These are phyloP conservation scores for Sophora flavescens DNA, from an alignment of 306 rosid species.

Conservation along the genomic window DNA sequence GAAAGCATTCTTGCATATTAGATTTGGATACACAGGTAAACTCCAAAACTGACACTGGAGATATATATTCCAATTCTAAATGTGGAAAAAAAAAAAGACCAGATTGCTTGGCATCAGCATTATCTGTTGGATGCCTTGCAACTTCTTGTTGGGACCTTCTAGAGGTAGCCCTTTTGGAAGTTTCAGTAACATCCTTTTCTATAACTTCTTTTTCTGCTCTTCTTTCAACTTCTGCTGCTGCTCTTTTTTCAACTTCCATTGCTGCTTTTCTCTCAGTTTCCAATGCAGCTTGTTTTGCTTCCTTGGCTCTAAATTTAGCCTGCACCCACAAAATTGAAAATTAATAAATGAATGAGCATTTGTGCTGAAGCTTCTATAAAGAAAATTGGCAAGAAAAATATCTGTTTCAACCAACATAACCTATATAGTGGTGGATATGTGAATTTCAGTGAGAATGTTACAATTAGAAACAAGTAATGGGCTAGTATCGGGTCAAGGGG, in stretches of 20 bases:
- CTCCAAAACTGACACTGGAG: slow-evolving; percentile 25
- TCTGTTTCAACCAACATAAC: slow-evolving; percentile 14
- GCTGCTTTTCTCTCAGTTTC: slow-evolving; percentile 80
- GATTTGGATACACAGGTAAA: slow-evolving; percentile 30
- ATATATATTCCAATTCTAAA: slow-evolving; percentile 18
- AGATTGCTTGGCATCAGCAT: slow-evolving; percentile 49
- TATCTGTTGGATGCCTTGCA: slow-evolving; percentile 33
- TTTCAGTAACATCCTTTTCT: slow-evolving; percentile 56
- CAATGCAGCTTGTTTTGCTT: slow-evolving; percentile 70
- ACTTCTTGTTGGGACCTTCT: slow-evolving; percentile 51
- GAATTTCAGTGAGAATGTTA: neutral
- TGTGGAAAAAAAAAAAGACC: slow-evolving; percentile 32
- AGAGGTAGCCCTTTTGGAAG: slow-evolving; percentile 50
- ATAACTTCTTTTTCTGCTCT: slow-evolving; percentile 64
- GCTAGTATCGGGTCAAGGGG: slow-evolving; percentile 5
- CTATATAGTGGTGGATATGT: slow-evolving; percentile 9
- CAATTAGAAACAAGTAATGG: neutral
- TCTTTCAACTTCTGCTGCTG: slow-evolving; percentile 69
- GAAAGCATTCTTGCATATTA: slow-evolving; percentile 5
- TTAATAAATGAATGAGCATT: slow-evolving; percentile 34
- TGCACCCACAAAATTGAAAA: slow-evolving; percentile 50
- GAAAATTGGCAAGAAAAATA: slow-evolving; percentile 22
- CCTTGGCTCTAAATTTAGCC: slow-evolving; percentile 83
- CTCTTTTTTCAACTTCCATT: slow-evolving; percentile 67
- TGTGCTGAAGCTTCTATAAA: slow-evolving; percentile 25